phyloP scores from a whole-genome alignment of 2,329 filamentous ascomycete genomes.

The Simplicillium sp. region DNA sequence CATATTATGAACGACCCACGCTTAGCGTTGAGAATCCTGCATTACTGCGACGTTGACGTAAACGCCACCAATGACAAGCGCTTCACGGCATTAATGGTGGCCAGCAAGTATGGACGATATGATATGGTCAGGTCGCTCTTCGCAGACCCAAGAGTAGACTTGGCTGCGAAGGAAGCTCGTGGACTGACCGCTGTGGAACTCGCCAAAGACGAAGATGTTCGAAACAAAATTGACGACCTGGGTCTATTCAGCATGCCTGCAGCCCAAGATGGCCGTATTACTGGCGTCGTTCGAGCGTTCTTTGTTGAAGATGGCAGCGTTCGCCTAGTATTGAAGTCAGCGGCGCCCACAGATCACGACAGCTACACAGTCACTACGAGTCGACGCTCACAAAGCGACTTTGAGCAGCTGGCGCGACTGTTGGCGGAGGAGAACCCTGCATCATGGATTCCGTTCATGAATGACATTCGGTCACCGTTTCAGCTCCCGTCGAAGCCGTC shows the following conservation, averaged over 20 bases:
- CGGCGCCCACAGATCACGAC: conserved; percentile 69
- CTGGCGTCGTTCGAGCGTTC: conserved; percentile 87
- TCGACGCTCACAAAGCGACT: conserved; percentile 76
- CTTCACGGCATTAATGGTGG: conserved; percentile 95
- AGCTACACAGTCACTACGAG: conserved; percentile 94
- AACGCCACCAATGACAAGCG: conserved; percentile 92
- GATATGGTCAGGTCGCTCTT: conserved; percentile 89
- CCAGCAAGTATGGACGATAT: conserved; percentile 93
- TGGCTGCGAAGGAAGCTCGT: conserved; percentile 72
- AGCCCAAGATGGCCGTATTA: conserved; percentile 70
- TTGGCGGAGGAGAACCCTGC: conserved; percentile 85
- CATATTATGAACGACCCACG: conserved; percentile 86
- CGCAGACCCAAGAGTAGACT: conserved; percentile 76
- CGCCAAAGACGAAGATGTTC: conserved; percentile 94
- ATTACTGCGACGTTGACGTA: conserved; percentile 85
- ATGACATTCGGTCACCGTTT: conserved; percentile 75
- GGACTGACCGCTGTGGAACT: conserved; percentile 92
- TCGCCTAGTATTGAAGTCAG: conserved; percentile 87
- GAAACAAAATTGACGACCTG: conserved; percentile 92
- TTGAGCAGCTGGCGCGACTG: conserved; percentile 80
- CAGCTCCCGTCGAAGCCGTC: conserved; percentile 90
- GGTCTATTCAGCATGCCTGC: conserved; percentile 69
- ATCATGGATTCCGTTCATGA: conserved; percentile 81
- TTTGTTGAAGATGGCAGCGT: conserved; percentile 96
- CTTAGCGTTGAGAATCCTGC: conserved; percentile 65